Percentiles rank a stretch among this genome's conserved stretches.
phyloP scores from a whole-genome alignment of 495 filamentous ascomycete genomes.

The Amphirosellinia nigrospora region DNA sequence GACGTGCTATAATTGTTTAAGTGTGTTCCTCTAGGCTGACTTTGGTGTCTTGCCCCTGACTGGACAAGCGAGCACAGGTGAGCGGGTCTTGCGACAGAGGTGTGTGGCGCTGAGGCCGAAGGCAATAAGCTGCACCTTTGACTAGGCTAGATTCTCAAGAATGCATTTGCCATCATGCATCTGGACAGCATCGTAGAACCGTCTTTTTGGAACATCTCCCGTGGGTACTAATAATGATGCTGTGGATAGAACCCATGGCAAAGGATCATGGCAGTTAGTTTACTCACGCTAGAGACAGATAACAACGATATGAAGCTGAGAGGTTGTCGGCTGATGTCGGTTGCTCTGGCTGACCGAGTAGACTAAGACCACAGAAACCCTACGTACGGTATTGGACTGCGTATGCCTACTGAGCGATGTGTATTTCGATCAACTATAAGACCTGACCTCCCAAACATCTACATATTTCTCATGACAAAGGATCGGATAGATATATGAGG shows the following conservation, averaged over 20 bases:
- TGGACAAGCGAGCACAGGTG: slow-evolving; percentile 12
- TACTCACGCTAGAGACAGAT: not conserved
- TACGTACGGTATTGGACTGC: not conserved
- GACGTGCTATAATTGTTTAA: not conserved
- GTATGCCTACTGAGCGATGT: not conserved
- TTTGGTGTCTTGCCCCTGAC: not conserved
- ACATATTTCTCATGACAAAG: not conserved
- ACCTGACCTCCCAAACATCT: not conserved
- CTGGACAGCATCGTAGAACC: not conserved
- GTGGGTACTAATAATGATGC: not conserved
- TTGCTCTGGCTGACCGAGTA: not conserved
- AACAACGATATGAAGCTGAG: not conserved
- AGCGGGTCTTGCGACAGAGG: slow-evolving; percentile 15
- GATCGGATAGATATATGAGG: not conserved
- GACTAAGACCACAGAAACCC: slow-evolving; percentile 3
- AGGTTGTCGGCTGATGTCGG: not conserved
- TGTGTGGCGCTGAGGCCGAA: slow-evolving; percentile 8
- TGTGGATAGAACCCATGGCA: not conserved
- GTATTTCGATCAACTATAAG: not conserved
- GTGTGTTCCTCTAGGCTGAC: slow-evolving; percentile 16
- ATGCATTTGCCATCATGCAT: not conserved
- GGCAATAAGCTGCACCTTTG: not conserved
- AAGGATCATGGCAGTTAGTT: not conserved
- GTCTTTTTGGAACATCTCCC: not conserved
- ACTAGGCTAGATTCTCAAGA: not conserved